A percentile compares a stretch with the other conserved stretches of the same genome.
These are phyloP conservation scores for Zhuliangozyma parablackwelliae DNA, from an alignment of 1,139 yeast species.

Conservation along the genomic window DNA sequence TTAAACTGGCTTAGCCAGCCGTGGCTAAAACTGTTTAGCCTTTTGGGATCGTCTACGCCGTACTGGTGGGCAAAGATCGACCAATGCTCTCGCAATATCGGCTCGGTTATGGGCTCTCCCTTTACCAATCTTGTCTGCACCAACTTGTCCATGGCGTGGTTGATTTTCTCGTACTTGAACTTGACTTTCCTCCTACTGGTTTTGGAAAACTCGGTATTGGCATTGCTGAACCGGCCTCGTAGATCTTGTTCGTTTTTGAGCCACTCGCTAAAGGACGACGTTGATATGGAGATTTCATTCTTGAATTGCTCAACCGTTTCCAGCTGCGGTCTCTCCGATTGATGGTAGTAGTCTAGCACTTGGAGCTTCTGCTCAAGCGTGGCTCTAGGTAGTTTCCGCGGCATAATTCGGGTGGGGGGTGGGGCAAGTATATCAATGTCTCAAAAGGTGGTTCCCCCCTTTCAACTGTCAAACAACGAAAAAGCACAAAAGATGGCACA, in stretches of 20 bases:
- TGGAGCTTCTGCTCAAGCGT: conserved; percentile 55
- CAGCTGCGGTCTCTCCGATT: conserved; percentile 49
- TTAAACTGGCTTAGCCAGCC: conserved; percentile 62
- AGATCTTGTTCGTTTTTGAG: conserved; percentile 49
- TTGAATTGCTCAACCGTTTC: conserved; percentile 53
- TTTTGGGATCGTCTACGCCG: conserved; percentile 59
- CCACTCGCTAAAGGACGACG: conserved; percentile 60
- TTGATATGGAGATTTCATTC: conserved; percentile 47
- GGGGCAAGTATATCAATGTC: too few species aligned
- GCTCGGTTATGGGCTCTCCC: conserved; percentile 50
- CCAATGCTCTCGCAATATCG: conserved; percentile 55
- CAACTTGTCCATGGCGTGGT: conserved; percentile 52
- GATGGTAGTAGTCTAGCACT: conserved; percentile 49
- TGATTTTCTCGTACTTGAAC: conserved; percentile 54
- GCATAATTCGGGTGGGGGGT: background rate
- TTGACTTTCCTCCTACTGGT: conserved; percentile 45
- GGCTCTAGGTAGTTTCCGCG: conserved; percentile 44
- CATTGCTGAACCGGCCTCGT: conserved; percentile 36
- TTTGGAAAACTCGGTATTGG: conserved; percentile 34
- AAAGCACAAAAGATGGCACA: too few species aligned
- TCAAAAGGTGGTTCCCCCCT: background rate
- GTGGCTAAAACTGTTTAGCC: conserved; percentile 51
- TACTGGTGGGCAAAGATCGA: conserved; percentile 48
- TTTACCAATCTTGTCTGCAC: conserved; percentile 43
- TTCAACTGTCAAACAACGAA: background rate